Evolutionary conservation across 129 eudicot genomes (phyloP), one percentile per base, ranked within the genome.

Genomic region (Tagetes patula): DNA sequence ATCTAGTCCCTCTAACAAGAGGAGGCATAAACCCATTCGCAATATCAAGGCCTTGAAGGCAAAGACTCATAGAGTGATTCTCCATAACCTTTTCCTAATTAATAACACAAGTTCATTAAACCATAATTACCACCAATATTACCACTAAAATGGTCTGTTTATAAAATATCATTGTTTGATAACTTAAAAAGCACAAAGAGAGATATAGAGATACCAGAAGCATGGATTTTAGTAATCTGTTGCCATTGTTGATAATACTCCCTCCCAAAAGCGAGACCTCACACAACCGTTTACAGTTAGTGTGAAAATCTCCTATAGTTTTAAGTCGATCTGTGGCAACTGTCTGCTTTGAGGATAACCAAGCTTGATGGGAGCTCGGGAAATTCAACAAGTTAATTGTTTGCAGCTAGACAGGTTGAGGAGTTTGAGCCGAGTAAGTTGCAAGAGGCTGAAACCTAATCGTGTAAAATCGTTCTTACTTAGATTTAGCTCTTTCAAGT

Each of bases 11-110:
- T 3, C 6, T 11, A 59, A 33, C 36, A 59, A 34, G 27, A 20
- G 27, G 20, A 59, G 65, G 20, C 10, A 0, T 7, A 59, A 59
- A 32, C 41, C 2, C 5, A 40, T 33, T 56, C 31, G 37, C 63
- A 56, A 56, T 56, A 9, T 56, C 63, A 56, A 1, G 37, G 9
- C 40, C 65, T 32, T 59, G 3, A 59, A 3, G 65, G 9, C 1
- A 0, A 20, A 59, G 40, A 32, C 9, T 0, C 55, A 59, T 33
- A 9, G 14, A 31, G 5, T 33, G 39, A 9, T 59, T 59, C 34
- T 59, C 20, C 9, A 59, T 36, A 59, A 6, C 65, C 65, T 33
- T 59, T 59, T 41, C 65, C 65, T 59, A 59, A 5, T 59, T 33
- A 33, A 33, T 8, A 32, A 59, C 40, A 59, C 65, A 33, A 59